Evolutionary conservation across 768 basidiomycete genomes (phyloP).

Genomic region (Psilocybe subaeruginosa): DNA sequence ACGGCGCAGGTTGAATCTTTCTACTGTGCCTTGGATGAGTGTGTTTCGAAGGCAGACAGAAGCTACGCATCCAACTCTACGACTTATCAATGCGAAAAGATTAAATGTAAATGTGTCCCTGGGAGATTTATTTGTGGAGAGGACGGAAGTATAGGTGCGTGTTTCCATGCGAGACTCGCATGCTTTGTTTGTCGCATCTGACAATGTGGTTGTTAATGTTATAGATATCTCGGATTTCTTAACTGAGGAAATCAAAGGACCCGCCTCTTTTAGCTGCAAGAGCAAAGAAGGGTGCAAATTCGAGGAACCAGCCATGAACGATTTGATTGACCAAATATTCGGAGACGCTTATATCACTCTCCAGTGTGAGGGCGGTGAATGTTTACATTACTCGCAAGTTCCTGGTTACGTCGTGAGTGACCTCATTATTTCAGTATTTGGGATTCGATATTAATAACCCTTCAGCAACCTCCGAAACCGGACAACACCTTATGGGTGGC

Average conservation of each 20-base stretch:
- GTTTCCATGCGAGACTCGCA: background rate
- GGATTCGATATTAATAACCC: background rate
- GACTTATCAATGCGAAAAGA: slow-evolving; percentile 75
- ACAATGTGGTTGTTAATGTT: background rate
- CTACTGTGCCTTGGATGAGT: slow-evolving; percentile 85
- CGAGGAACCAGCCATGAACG: slow-evolving; percentile 96
- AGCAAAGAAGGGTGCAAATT: slow-evolving; percentile 80
- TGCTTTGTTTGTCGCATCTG: background rate
- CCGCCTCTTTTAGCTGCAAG: slow-evolving; percentile 83
- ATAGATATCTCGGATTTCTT: slow-evolving; percentile 95
- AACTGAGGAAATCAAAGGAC: slow-evolving; percentile 86
- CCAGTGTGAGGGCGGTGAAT: slow-evolving; percentile 88
- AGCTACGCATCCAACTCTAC: slow-evolving; percentile 75
- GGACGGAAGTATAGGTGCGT: slow-evolving; percentile 87
- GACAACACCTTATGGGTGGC: slow-evolving; percentile 85
- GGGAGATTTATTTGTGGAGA: slow-evolving; percentile 95
- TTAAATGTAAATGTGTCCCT: slow-evolving; percentile 93
- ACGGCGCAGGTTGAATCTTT: slow-evolving; percentile 93
- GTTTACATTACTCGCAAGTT: slow-evolving; percentile 90
- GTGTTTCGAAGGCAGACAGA: slow-evolving; percentile 47
- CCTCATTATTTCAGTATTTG: background rate
- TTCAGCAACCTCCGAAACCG: slow-evolving; percentile 76
- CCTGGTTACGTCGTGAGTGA: slow-evolving; percentile 45
- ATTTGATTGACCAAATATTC: slow-evolving; percentile 91
- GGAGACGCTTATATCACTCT: slow-evolving; percentile 91